phyloP scores from a whole-genome alignment of 2,329 filamentous ascomycete species.

The Pseudocercospora crystallina region DNA sequence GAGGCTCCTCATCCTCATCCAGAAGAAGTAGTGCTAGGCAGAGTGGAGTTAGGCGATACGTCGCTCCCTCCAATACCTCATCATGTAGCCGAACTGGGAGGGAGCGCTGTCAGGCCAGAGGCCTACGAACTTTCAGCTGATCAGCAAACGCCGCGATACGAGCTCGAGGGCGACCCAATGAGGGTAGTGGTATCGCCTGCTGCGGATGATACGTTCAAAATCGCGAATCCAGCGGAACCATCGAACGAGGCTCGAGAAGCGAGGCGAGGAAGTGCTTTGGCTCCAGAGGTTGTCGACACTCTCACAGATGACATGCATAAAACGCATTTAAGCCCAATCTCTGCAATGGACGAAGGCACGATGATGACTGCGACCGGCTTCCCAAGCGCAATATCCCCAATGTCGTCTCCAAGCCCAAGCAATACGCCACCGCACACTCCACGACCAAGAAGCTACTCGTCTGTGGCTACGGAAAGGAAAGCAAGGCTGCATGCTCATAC shows the following conservation, averaged over 20 bases:
- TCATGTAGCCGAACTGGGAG: slow-evolving; percentile 32
- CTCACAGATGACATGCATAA: slow-evolving; percentile 18
- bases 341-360: slow-evolving; percentile 20
- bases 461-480: slow-evolving; percentile 30
- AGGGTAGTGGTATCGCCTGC: slow-evolving; percentile 35
- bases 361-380: slow-evolving; percentile 8
- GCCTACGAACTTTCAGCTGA: slow-evolving; percentile 28
- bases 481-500: slow-evolving; percentile 29
- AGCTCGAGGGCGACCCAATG: slow-evolving; percentile 39
- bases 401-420: slow-evolving; percentile 2
- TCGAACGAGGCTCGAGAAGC: slow-evolving; percentile 19
- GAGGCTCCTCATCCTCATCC: slow-evolving; percentile 33
- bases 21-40: slow-evolving; percentile 25
- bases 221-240: slow-evolving; percentile 1
- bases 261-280: slow-evolving; percentile 45
- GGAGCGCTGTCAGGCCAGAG: slow-evolving; percentile 23
- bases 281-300: slow-evolving; percentile 46
- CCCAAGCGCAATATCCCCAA: neutral
- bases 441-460: slow-evolving; percentile 32
- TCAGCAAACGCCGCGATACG: slow-evolving; percentile 33
- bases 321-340: slow-evolving; percentile 22
- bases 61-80: slow-evolving; percentile 22
- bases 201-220: slow-evolving; percentile 32
- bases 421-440: slow-evolving; percentile 7
- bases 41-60: slow-evolving; percentile 31